Evolutionary conservation across 225 moss, liverwort and hornwort genomes (phyloP), one percentile per base, ranked within the genome.

Genomic region (Polytrichum formosum): DNA sequence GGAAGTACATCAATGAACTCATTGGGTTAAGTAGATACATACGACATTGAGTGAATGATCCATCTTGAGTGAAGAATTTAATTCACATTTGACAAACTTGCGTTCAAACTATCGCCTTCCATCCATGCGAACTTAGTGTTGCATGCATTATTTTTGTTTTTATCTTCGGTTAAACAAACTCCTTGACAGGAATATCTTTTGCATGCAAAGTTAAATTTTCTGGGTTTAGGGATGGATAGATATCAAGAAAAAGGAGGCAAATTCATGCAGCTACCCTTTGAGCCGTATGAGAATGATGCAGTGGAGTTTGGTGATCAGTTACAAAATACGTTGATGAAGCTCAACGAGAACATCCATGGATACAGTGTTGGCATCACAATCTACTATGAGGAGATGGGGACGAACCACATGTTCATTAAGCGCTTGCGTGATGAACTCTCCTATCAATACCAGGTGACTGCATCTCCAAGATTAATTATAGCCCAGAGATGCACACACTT

Each of bases 381-480:
- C 55, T 91, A 82, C 62, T 75, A 63, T 46, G 73, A 84, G 27
- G 80, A 96, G 19, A 85, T 83, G 75, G 93, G 93, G 16, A 77
- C 78, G 8, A 71, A 88, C 28, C 93, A 96, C 67, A 71, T 85
- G 53, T 96, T 96, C 55, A 91, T 93, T 53, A 83, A 87, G 74
- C 93, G 90, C 26, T 77, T 96, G 72, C 83, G 90, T 20, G 95
- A 93, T 59, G 91, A 96, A 71, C 85, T 91, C 56, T 82, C 91
- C 18, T 96, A 85, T 73, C 70, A 80, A 33, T 84, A 77, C 55
- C 88, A 88, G 82, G 88, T 84, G 1, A 71, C 78, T 81, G 29
- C 26, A 69, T 21, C 13, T 46, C 46, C 46, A 46, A 37, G 46
- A 46, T 46, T 46, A 46, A 16, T 46, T 13, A 13, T 46, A 46